A percentile compares a stretch with the other conserved stretches of the same genome.
Evolutionary conservation across 2,329 filamentous ascomycete species (phyloP).

Genomic region (Colletotrichum cuscutae): DNA sequence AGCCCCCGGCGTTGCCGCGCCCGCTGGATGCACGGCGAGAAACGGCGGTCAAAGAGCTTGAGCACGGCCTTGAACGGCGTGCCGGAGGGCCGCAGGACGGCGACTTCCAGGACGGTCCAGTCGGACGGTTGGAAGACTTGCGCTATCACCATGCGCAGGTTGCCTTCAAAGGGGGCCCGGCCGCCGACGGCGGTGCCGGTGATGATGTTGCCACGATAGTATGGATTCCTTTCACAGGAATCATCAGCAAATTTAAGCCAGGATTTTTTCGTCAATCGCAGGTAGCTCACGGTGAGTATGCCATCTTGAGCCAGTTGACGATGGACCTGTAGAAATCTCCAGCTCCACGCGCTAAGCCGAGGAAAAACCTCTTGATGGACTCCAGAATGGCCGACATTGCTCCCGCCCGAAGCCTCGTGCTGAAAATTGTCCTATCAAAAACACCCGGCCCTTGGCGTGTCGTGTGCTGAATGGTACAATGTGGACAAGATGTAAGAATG

Average conservation of each 20-base stretch:
- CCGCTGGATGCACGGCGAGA: constrained; percentile 17
- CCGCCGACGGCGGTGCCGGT: constrained; percentile 2
- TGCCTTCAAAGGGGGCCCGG: constrained; percentile 6
- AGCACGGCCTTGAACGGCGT: constrained; percentile 16
- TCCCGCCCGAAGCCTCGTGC: neutral
- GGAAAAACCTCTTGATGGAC: neutral
- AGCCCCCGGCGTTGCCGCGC: neutral
- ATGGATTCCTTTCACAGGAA: constrained; percentile 7
- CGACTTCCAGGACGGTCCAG: constrained; percentile 27
- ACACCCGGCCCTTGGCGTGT: no score
- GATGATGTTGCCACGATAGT: constrained; percentile 27
- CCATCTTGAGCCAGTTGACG: constrained; percentile 19
- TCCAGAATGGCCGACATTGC: constrained; percentile 7
- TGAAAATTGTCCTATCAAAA: no score
- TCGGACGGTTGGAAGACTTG: constrained; percentile 18
- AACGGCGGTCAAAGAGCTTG: constrained; percentile 26
- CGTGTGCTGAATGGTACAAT: neutral
- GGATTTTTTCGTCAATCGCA: neutral
- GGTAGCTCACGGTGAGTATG: constrained; percentile 23
- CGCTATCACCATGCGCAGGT: constrained; percentile 18
- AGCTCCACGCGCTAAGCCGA: neutral
- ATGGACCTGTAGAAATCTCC: constrained; percentile 3
- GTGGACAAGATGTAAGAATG: neutral
- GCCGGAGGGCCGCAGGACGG: neutral
- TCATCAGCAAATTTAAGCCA: neutral